Percentiles rank a stretch among this genome's conserved stretches.
These are phyloP conservation scores for Malassezia sympodialis DNA, from an alignment of 1,284 basidiomycete genomes.

Conservation along the genomic window DNA sequence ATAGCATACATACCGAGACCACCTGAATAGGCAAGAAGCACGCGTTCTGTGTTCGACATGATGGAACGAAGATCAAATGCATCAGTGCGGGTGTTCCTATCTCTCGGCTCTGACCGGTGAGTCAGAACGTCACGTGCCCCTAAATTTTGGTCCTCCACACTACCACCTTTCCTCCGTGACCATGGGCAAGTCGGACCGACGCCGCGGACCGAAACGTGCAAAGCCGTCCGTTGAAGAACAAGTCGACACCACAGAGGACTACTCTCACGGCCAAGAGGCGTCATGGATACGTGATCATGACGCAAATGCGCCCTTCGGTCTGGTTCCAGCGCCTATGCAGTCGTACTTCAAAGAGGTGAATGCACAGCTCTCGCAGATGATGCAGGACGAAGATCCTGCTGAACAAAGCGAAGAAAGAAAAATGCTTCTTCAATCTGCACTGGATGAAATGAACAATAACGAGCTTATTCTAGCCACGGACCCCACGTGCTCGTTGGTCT, in stretches of 20 bases:
- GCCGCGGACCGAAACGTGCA: conserved; percentile 14
- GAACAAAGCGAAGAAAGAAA: conserved; percentile 26
- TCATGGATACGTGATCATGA: conserved; percentile 10
- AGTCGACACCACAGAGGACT: background rate
- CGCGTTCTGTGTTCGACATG: conserved; percentile 58
- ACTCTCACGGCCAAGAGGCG: background rate
- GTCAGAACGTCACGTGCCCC: conserved; percentile 6
- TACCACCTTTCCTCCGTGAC: background rate
- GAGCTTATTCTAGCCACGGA: conserved; percentile 42
- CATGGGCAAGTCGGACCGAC: conserved; percentile 13
- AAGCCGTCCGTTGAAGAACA: background rate
- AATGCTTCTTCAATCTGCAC: conserved; percentile 36
- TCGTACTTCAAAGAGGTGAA: conserved; percentile 19
- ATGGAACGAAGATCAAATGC: background rate
- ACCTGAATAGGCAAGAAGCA: conserved; percentile 91
- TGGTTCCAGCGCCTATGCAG: conserved; percentile 13
- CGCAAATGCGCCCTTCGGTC: conserved; percentile 13
- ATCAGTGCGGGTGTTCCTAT: background rate
- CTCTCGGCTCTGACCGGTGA: background rate
- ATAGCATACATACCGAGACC: conserved; percentile 68
- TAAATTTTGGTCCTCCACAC: background rate
- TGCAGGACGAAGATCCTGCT: conserved; percentile 10
- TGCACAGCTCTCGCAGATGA: background rate
- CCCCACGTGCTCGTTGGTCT: conserved; percentile 35
- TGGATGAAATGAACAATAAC: conserved; percentile 39